A percentile compares a stretch with the other conserved stretches of the same genome.
phyloP scores from a whole-genome alignment of 345 rosid genomes.

The Limnanthes douglasii region DNA sequence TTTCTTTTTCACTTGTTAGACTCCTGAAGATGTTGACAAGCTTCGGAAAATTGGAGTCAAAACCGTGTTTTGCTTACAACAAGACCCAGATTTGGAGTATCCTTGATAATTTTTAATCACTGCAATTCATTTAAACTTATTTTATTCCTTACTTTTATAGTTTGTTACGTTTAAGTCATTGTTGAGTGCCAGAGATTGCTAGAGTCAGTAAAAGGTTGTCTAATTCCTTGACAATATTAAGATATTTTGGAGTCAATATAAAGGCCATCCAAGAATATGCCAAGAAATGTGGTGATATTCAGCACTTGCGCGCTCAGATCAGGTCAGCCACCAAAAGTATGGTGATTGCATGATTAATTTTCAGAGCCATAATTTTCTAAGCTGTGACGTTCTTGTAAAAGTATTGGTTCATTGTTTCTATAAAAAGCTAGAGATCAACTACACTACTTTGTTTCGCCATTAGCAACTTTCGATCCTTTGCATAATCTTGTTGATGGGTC shows the following conservation, averaged over 20 bases:
- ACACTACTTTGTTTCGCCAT: too few species aligned
- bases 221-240: constrained; percentile 35
- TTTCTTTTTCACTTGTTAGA: constrained; percentile 22
- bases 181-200: too few species aligned
- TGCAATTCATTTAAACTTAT: too few species aligned
- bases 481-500: too few species aligned
- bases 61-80: constrained; percentile 91
- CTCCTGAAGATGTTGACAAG: constrained; percentile 77
- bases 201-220: too few species aligned
- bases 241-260: constrained; percentile 92
- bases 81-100: constrained; percentile 94
- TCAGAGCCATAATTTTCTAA: too few species aligned
- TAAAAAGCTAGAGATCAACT: too few species aligned
- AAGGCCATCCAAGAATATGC: constrained; percentile 62
- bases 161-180: not conserved
- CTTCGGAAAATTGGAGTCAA: constrained; percentile 74
- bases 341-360: too few species aligned
- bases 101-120: constrained; percentile 21
- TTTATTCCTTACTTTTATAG: not conserved
- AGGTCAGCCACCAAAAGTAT: constrained; percentile 43
- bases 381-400: too few species aligned
- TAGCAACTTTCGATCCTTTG: too few species aligned
- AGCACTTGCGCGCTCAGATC: constrained; percentile 79
- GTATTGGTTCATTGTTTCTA: too few species aligned
- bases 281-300: constrained; percentile 29